phyloP scores from a whole-genome alignment of 2,329 filamentous ascomycete genomes.

The Macrophomina pseudophaseolina region DNA sequence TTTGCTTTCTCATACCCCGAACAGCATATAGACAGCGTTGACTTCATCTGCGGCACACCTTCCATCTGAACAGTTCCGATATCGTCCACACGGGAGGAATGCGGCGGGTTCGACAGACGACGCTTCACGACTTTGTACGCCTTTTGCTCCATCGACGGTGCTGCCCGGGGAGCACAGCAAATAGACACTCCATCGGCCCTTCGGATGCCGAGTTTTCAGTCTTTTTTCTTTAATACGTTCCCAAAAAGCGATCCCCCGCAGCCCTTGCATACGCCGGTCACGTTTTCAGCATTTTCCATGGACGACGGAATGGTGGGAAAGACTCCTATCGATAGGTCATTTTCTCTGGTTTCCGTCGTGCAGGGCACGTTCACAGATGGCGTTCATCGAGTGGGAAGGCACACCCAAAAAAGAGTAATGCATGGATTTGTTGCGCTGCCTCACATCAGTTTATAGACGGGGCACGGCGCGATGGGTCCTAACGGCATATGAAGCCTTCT shows the following conservation, averaged over 20 bases:
- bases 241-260: slow-evolving; percentile 48
- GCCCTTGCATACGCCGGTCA: slow-evolving; percentile 26
- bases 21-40: slow-evolving; percentile 58
- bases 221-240: slow-evolving; percentile 33
- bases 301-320: slow-evolving; percentile 26
- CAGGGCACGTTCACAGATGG: slow-evolving; percentile 26
- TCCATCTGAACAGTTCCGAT: slow-evolving; percentile 41
- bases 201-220: slow-evolving; percentile 41
- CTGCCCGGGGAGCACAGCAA: slow-evolving; percentile 42
- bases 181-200: slow-evolving; percentile 48
- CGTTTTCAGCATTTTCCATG: slow-evolving; percentile 26
- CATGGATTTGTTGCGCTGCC: slow-evolving; percentile 27
- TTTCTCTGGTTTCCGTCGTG: slow-evolving; percentile 26
- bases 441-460: slow-evolving; percentile 21
- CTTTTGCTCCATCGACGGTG: slow-evolving; percentile 43
- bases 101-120: slow-evolving; percentile 41
- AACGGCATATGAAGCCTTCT: slow-evolving; percentile 22
- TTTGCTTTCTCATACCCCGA: slow-evolving; percentile 50
- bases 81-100: slow-evolving; percentile 24
- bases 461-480: slow-evolving; percentile 26
- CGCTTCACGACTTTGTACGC: slow-evolving; percentile 48
- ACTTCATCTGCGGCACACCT: slow-evolving; percentile 51
- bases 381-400: slow-evolving; percentile 27
- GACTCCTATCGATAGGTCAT: slow-evolving; percentile 16
- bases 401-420: slow-evolving; percentile 24